Evolutionary conservation across 106 monocot species (phyloP), one percentile per base, ranked within the genome.

Genomic region (Agapanthus africanus): DNA sequence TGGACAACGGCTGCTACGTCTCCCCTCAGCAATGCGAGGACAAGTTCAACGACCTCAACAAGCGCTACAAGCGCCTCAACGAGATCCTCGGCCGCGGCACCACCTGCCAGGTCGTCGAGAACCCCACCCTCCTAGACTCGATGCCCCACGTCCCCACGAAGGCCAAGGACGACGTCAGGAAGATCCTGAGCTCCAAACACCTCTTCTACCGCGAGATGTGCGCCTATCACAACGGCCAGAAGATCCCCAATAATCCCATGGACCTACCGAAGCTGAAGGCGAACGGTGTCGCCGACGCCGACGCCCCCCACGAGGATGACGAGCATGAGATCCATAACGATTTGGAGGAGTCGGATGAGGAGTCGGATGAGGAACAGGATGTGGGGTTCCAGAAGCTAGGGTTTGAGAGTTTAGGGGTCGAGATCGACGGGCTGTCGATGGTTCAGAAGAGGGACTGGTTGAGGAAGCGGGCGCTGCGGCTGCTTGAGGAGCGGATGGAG

Each of bases 21-120:
- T 95, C 94, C 0, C 90, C 90, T 4, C 94, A 95, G 64, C 94
- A 95, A 88, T n/a, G n/a, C n/a, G n/a, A n/a, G n/a, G n/a, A n/a
- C n/a, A n/a, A n/a, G n/a, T n/a, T n/a, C n/a, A n/a, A 91, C 69
- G 94, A 95, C 49, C 83, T 95, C 14, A 95, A 90, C 51, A 95
- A 91, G 73, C 76, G 94, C 60, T 95, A 95, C 52, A 90, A 88
- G 49, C 67, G 85, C 50, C 83, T 95, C 14, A 91, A 79, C 14
- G 86, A 93, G 51, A 80, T 93, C 33, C 89, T 93, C 33, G 93
- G 93, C n/a, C 76, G 93, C 51, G 89, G 93, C 23, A 90, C 93
- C 1, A 76, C 84, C 40, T 93, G 93, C 62, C 70, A 80, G 68
- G 86, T 93, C 34, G 93, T 93, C 40, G 89, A 93, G 67, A 84